Percentiles rank a stretch among this genome's conserved stretches.
Conservation (phyloP, 2,329 filamentous ascomycete species). For the Scolecobasidium constrictum region DNA sequence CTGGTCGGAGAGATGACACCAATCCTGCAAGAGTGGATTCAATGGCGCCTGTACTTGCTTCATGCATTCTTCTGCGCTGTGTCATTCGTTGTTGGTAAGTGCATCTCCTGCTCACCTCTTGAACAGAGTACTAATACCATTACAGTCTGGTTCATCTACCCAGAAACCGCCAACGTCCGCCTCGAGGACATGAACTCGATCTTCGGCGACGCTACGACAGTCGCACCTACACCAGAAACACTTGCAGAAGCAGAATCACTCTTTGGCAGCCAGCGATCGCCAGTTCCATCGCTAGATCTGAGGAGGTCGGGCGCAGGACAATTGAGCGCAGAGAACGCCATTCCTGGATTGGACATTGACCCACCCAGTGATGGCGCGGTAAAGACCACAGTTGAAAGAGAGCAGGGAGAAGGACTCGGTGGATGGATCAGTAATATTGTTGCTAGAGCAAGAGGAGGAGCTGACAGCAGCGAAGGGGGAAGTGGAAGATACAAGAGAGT, state of each 20-base stretch:
- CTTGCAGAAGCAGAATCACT: constrained; percentile 74
- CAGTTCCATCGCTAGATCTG: constrained; percentile 65
- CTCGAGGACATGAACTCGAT: constrained; percentile 94
- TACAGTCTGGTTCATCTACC: constrained; percentile 91
- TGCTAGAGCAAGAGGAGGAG: constrained; percentile 38
- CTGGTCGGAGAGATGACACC: constrained; percentile 92
- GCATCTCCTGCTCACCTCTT: constrained; percentile 9
- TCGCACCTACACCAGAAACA: constrained; percentile 67
- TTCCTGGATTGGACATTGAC: constrained; percentile 74
- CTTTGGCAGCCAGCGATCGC: constrained; percentile 61
- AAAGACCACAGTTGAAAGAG: constrained; percentile 23
- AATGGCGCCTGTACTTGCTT: constrained; percentile 87
- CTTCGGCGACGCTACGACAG: constrained; percentile 85
- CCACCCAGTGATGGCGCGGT: constrained; percentile 42
- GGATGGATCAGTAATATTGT: constrained; percentile 62
- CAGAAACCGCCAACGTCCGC: constrained; percentile 88
- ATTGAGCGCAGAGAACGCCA: constrained; percentile 46
- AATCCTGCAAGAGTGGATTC: constrained; percentile 80
- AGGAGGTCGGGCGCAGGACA: constrained; percentile 38
- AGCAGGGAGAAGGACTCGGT: constrained; percentile 45
- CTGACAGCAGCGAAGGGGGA: constrained; percentile 24
- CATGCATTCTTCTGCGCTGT: constrained; percentile 95
- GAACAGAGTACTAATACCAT: constrained; percentile 17
- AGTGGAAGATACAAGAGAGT: constrained; percentile 36
- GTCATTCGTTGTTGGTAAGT: constrained; percentile 91